Conservation (phyloP, 805 yeast genomes). For the Wickerhamomyces rabaulensis region DNA sequence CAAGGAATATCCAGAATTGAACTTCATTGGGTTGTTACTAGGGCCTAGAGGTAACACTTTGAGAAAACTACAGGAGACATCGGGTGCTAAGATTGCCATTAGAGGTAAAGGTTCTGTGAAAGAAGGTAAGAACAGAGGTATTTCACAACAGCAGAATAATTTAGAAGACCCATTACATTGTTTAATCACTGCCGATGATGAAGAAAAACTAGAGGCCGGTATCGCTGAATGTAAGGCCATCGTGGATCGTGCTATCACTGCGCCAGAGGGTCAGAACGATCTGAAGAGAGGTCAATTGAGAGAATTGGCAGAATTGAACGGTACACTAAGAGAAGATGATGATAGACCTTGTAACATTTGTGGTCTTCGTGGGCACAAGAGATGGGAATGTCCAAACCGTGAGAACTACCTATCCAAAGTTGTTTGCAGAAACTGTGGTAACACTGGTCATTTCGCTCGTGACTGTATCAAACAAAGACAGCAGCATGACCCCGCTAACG, state of each 20-base stretch:
- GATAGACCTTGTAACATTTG: conserved; percentile 59
- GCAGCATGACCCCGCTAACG: conserved; percentile 10
- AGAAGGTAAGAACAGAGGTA: conserved; percentile 66
- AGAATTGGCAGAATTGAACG: conserved; percentile 89
- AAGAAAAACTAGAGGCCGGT: conserved; percentile 72
- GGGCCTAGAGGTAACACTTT: conserved; percentile 97
- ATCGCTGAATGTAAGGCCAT: conserved; percentile 67
- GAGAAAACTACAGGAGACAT: conserved; percentile 69
- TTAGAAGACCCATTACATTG: conserved; percentile 86
- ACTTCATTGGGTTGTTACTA: conserved; percentile 82
- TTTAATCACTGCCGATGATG: conserved; percentile 75
- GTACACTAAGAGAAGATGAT: conserved; percentile 83
- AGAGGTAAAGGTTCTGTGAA: conserved; percentile 96
- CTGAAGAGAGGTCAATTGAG: conserved; percentile 85
- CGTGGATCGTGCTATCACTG: conserved; percentile 74
- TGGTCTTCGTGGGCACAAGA: conserved; percentile 61
- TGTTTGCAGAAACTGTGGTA: conserved; percentile 75
- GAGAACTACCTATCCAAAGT: conserved; percentile 48
- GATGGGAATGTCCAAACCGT: conserved; percentile 58
- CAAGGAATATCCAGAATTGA: conserved; percentile 82
- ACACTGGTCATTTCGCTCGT: conserved; percentile 78
- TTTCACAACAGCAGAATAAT: conserved; percentile 35
- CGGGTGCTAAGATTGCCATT: conserved; percentile 87
- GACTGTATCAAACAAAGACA: conserved; percentile 52
- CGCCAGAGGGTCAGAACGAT: conserved; percentile 93